These are phyloP conservation scores for Phytophthora tubulina DNA, from an alignment of 352 stramenopile genomes.

Conservation along the genomic window DNA sequence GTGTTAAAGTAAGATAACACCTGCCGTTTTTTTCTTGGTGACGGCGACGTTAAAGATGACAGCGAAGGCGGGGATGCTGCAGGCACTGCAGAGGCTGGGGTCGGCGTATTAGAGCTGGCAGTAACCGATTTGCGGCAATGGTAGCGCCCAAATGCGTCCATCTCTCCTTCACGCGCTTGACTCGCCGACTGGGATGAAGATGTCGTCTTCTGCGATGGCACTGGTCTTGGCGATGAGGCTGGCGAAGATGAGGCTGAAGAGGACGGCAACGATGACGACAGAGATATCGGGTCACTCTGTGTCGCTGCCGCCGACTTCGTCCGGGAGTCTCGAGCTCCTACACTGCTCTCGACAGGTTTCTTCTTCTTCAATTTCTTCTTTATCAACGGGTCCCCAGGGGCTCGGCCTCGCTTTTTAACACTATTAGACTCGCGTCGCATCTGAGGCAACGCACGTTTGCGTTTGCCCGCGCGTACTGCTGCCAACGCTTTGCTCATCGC, in stretches of 20 bases:
- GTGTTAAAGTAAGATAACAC: constrained; percentile 27
- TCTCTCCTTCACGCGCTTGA: constrained; percentile 15
- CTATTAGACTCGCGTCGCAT: constrained; percentile 15
- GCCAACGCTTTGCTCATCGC: not conserved
- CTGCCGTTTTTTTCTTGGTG: constrained; percentile 36
- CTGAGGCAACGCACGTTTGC: constrained; percentile 22
- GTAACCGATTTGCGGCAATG: constrained; percentile 30
- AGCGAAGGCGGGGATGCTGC: constrained; percentile 2
- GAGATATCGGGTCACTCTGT: constrained; percentile 11
- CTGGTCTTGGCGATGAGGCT: constrained; percentile 14
- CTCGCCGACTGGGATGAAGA: not conserved
- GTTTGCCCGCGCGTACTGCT: constrained; percentile 11
- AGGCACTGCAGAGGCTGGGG: constrained; percentile 1
- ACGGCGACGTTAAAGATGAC: constrained; percentile 3
- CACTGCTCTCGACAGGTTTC: constrained; percentile 1
- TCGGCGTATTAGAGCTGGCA: not conserved
- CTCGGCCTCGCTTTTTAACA: constrained; percentile 5
- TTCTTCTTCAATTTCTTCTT: constrained; percentile 19
- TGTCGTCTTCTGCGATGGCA: constrained; percentile 8
- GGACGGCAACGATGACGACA: constrained; percentile 12
- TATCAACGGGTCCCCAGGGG: not conserved
- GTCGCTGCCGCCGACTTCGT: not conserved
- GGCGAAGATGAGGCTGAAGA: constrained; percentile 22
- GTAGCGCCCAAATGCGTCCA: constrained; percentile 14
- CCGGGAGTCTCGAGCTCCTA: not conserved